Percentiles rank a stretch among this genome's conserved stretches.
These are phyloP conservation scores for Harringtonia aguacate DNA, from an alignment of 2,329 filamentous ascomycete genomes.

Conservation along the genomic window DNA sequence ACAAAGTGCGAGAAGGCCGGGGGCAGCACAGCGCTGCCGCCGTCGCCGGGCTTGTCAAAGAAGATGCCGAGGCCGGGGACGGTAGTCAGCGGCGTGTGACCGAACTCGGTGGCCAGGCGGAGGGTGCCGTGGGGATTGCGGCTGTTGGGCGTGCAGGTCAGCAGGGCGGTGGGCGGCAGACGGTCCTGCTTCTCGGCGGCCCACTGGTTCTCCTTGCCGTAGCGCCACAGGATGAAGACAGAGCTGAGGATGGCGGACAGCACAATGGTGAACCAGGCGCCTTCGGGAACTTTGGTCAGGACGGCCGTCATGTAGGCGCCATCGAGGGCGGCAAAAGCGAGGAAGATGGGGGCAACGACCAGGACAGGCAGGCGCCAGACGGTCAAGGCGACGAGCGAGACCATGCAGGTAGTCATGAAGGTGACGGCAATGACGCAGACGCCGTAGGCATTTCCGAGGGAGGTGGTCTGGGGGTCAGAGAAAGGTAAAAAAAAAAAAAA, in stretches of 20 bases:
- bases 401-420: conserved; percentile 67
- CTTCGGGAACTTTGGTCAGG: conserved; percentile 61
- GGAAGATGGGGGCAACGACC: conserved; percentile 50
- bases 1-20: conserved; percentile 64
- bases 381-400: conserved; percentile 59
- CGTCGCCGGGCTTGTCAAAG: conserved; percentile 63
- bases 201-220: conserved; percentile 72
- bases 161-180: conserved; percentile 34
- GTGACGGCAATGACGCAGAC: conserved; percentile 74
- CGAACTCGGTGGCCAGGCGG: conserved; percentile 19
- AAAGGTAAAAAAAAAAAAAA: neutral
- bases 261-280: conserved; percentile 68
- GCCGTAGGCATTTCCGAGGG: conserved; percentile 64
- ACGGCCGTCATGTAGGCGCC: conserved; percentile 60
- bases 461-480: conserved; percentile 38
- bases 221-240: conserved; percentile 67
- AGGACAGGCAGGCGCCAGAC: conserved; percentile 56
- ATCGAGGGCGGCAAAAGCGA: conserved; percentile 56
- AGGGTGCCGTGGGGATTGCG: conserved; percentile 6
- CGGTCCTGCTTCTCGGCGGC: conserved; percentile 53
- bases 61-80: conserved; percentile 58
- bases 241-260: conserved; percentile 50
- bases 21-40: conserved; percentile 34
- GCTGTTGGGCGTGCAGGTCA: conserved; percentile 11
- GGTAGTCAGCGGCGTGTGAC: conserved; percentile 29